Evolutionary conservation across 2,329 filamentous ascomycete species (phyloP).

Genomic region (Ophiocordyceps camponoti-saundersi): DNA sequence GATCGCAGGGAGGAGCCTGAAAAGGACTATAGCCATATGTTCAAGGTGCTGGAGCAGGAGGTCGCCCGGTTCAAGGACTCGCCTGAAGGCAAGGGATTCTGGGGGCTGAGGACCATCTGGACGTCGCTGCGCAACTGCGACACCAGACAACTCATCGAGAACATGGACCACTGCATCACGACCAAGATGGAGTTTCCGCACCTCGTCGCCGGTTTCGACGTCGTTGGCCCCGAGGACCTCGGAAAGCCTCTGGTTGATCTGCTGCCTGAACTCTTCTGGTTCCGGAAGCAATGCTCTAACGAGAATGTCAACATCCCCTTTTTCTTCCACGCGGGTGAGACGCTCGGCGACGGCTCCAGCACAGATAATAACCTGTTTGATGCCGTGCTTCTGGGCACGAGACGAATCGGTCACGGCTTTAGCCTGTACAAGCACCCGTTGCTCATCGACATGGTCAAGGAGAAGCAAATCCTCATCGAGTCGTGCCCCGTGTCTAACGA

Average conservation of each 20-base stretch:
- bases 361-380: slow-evolving; percentile 78
- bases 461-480: slow-evolving; percentile 76
- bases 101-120: slow-evolving; percentile 77
- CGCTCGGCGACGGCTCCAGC: slow-evolving; percentile 53
- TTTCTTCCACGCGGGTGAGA: slow-evolving; percentile 91
- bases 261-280: slow-evolving; percentile 81
- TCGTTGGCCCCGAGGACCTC: slow-evolving; percentile 74
- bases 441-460: slow-evolving; percentile 73
- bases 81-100: slow-evolving; percentile 58
- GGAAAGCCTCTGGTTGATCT: slow-evolving; percentile 62
- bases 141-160: slow-evolving; percentile 51
- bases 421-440: slow-evolving; percentile 84
- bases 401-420: slow-evolving; percentile 80
- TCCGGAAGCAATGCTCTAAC: slow-evolving; percentile 66
- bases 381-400: slow-evolving; percentile 68
- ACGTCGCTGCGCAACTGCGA: slow-evolving; percentile 50
- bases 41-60: slow-evolving; percentile 61
- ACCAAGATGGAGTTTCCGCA: slow-evolving; percentile 67
- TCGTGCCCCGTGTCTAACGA: slow-evolving; percentile 87
- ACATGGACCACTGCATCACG: slow-evolving; percentile 76
- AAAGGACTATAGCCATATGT: slow-evolving; percentile 49
- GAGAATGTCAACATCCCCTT: slow-evolving; percentile 74
- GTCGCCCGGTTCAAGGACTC: slow-evolving; percentile 57
- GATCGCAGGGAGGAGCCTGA: slow-evolving; percentile 50
- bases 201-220: slow-evolving; percentile 71